A percentile compares a stretch with the other conserved stretches of the same genome.
phyloP scores from a whole-genome alignment of 805 yeast genomes.

The Zygosaccharomyces kombuchaensis region DNA sequence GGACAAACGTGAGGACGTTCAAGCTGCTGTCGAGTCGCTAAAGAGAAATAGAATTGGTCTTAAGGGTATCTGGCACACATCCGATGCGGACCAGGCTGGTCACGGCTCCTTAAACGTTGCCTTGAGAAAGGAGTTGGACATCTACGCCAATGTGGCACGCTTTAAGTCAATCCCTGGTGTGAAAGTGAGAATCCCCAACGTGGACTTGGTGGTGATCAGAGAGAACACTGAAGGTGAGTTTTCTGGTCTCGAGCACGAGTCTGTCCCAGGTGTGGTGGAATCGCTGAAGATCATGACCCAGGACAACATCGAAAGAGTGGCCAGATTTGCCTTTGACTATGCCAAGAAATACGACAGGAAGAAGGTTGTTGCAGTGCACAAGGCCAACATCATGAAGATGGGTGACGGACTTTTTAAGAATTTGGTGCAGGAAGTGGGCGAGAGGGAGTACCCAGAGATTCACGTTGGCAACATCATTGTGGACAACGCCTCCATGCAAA shows the following conservation, averaged over 20 bases:
- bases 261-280: constrained; percentile 97
- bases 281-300: constrained; percentile 92
- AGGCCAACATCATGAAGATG: constrained; percentile 98
- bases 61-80: constrained; percentile 93
- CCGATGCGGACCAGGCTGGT: constrained; percentile 67
- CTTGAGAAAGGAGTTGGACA: constrained; percentile 91
- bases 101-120: constrained; percentile 91
- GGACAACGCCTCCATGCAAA: constrained; percentile 99
- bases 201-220: constrained; percentile 92
- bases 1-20: constrained; percentile 55
- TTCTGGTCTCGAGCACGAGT: constrained; percentile 96
- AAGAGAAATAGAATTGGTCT: constrained; percentile 96
- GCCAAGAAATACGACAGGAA: constrained; percentile 90
- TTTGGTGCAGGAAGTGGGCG: constrained; percentile 84
- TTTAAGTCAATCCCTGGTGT: constrained; percentile 94
- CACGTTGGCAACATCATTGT: constrained; percentile 89
- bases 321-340: constrained; percentile 94
- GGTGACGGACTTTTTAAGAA: constrained; percentile 97
- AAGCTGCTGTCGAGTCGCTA: constrained; percentile 82
- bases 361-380: constrained; percentile 93
- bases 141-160: constrained; percentile 90
- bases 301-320: constrained; percentile 93
- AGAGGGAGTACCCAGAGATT: constrained; percentile 78
- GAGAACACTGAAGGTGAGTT: constrained; percentile 99
- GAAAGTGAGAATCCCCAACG: constrained; percentile 78